phyloP scores from a whole-genome alignment of 1,284 basidiomycete species.

The Ustilago bromivora region DNA sequence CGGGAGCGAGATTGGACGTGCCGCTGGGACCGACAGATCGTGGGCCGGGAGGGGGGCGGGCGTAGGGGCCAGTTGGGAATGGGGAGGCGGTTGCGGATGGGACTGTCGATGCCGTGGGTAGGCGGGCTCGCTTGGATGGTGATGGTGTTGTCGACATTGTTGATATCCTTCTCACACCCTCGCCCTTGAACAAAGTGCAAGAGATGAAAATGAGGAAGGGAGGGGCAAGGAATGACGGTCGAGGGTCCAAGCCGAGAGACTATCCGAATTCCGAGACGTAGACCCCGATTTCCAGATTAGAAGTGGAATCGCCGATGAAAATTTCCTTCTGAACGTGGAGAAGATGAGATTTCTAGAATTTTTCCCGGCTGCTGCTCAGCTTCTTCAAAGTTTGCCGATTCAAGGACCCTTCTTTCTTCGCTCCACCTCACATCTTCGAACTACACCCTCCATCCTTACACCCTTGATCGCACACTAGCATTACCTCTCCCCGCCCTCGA shows the following conservation, averaged over 20 bases:
- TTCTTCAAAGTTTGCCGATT: conserved; percentile 7
- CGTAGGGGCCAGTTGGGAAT: conserved; percentile 5
- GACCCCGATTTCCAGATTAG: background rate
- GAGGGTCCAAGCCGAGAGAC: conserved; percentile 22
- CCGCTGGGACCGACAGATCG: conserved; percentile 29
- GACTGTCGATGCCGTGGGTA: conserved; percentile 21
- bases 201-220: background rate
- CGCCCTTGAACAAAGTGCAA: background rate
- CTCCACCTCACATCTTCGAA: background rate
- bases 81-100: conserved; percentile 32
- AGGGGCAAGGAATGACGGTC: background rate
- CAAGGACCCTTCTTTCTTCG: conserved; percentile 9
- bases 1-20: conserved; percentile 10
- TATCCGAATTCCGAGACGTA: conserved; percentile 2
- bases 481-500: background rate
- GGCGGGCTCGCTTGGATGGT: conserved; percentile 33
- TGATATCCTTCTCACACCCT: background rate
- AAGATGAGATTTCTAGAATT: conserved; percentile 32
- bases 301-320: conserved; percentile 34
- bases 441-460: background rate
- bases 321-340: conserved; percentile 8
- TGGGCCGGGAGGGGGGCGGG: conserved; percentile 18
- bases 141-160: conserved; percentile 40
- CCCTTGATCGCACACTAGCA: background rate
- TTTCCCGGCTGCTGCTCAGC: conserved; percentile 15